phyloP scores from a whole-genome alignment of 805 yeast genomes.

The Wickerhamomyces xylosicus region DNA sequence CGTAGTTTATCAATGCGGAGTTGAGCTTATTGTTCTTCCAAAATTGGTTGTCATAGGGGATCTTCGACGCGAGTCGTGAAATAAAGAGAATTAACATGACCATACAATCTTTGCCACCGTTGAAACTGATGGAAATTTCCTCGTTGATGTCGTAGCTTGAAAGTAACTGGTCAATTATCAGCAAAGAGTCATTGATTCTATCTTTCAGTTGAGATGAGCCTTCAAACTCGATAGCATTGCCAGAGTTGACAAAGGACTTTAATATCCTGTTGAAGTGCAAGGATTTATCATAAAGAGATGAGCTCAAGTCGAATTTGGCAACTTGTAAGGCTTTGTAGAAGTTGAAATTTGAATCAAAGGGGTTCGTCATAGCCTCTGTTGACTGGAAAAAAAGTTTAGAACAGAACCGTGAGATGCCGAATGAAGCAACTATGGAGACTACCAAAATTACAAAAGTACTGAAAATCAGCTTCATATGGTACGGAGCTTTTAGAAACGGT shows the following conservation, averaged over 20 bases:
- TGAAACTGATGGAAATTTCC: slow-evolving; percentile 68
- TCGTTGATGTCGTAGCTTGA: slow-evolving; percentile 24
- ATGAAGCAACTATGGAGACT: too few species aligned
- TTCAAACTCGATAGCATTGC: background rate
- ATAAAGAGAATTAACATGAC: slow-evolving; percentile 74
- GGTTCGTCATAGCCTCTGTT: background rate
- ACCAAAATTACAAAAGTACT: too few species aligned
- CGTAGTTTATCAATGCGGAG: slow-evolving; percentile 69
- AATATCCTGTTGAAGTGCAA: background rate
- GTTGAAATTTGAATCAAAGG: background rate
- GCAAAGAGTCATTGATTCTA: slow-evolving; percentile 1
- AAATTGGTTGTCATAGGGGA: slow-evolving; percentile 5
- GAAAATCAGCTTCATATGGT: too few species aligned
- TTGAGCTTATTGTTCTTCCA: slow-evolving; percentile 25
- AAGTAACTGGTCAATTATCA: slow-evolving; percentile 1
- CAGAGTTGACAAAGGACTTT: background rate
- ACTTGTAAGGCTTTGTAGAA: background rate
- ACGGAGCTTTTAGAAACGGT: too few species aligned
- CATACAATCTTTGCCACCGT: slow-evolving; percentile 95
- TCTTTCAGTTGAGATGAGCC: background rate
- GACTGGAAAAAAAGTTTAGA: too few species aligned
- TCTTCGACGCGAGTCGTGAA: slow-evolving; percentile 35
- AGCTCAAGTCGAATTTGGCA: background rate
- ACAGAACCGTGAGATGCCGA: too few species aligned
- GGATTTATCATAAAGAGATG: background rate